Evolutionary conservation across 768 basidiomycete genomes (phyloP).

Genomic region (Antrodiella citrinella): DNA sequence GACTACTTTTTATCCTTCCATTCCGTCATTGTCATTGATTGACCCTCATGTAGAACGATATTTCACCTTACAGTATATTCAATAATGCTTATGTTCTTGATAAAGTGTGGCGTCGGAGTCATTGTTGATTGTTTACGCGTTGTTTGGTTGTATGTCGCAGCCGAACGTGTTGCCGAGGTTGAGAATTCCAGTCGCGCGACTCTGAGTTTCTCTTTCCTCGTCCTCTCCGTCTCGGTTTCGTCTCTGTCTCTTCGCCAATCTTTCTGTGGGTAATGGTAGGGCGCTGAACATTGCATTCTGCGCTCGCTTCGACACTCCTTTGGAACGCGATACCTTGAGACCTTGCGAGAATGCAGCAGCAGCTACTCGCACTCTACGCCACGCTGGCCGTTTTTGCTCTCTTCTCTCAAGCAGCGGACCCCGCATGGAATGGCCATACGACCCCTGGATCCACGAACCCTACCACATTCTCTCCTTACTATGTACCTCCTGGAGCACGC

Average conservation of each 20-base stretch:
- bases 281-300: too few relatives aligned
- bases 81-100: too few relatives aligned
- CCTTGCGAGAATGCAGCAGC: neutral
- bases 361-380: neutral
- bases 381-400: conserved; percentile 16
- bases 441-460: conserved; percentile 39
- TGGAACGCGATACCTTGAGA: neutral
- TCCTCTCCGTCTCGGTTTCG: neutral
- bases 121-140: neutral
- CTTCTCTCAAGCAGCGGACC: conserved; percentile 22
- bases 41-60: too few relatives aligned
- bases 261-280: too few relatives aligned
- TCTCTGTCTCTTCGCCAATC: neutral
- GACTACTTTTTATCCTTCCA: too few relatives aligned
- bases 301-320: too few relatives aligned
- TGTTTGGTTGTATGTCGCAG: neutral
- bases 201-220: too few relatives aligned
- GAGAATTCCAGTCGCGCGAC: neutral
- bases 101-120: too few relatives aligned
- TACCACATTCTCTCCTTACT: conserved; percentile 55
- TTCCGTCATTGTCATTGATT: too few relatives aligned
- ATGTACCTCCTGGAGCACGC: conserved; percentile 66
- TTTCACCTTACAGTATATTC: too few relatives aligned
- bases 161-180: too few relatives aligned
- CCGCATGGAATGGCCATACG: conserved; percentile 66